Evolutionary conservation across 1,139 yeast genomes (phyloP).

Genomic region (Debaryomyces sp.): DNA sequence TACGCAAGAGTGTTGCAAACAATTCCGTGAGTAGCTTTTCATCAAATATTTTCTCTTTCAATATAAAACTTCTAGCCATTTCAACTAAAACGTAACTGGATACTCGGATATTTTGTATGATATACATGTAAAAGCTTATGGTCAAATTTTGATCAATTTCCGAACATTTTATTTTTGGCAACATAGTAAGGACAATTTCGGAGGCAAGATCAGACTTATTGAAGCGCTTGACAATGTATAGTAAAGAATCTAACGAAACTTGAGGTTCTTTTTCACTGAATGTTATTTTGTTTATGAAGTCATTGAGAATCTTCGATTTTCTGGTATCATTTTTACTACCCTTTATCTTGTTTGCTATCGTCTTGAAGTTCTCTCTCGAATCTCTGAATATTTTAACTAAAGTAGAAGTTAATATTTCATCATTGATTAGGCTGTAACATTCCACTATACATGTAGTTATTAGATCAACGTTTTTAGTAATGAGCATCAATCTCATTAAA

Average conservation of each 20-base stretch:
- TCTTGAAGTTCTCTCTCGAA: constrained; percentile 3
- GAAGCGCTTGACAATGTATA: not conserved
- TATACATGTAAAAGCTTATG: not conserved
- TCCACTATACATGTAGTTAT: not conserved
- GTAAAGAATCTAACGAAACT: not conserved
- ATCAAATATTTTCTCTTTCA: constrained; percentile 20
- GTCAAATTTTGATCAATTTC: not conserved
- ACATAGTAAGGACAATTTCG: not conserved
- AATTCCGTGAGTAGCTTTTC: constrained; percentile 14
- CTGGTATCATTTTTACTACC: constrained; percentile 3
- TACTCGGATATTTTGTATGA: constrained; percentile 3
- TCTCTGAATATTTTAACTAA: not conserved
- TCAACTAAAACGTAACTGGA: constrained; percentile 26
- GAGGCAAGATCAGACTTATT: constrained; percentile 7
- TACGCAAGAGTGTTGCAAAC: constrained; percentile 15
- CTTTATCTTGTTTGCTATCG: constrained; percentile 8
- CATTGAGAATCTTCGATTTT: not conserved
- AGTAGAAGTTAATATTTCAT: not conserved
- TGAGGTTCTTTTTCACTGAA: not conserved
- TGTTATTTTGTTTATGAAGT: constrained; percentile 1
- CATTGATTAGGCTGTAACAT: not conserved
- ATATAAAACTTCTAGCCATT: constrained; percentile 21
- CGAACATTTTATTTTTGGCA: not conserved
- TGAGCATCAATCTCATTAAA: constrained; percentile 2
- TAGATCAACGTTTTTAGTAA: not conserved